phyloP scores from a whole-genome alignment of 2,329 filamentous ascomycete genomes.

The Cladosporium austrohemisphaericum region DNA sequence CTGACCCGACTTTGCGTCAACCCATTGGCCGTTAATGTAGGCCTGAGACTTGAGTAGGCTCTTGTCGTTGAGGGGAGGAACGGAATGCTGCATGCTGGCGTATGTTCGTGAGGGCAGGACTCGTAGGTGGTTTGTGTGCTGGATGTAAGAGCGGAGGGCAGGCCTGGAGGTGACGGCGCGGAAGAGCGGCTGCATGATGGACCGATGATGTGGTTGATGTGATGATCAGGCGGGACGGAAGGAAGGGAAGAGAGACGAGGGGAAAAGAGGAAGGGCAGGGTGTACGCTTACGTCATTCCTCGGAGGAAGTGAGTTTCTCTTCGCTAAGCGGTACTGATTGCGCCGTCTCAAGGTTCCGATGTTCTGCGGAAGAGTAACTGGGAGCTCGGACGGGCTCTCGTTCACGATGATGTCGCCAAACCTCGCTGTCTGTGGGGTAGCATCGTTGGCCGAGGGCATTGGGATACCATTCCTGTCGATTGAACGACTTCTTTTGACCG shows the following conservation, averaged over 20 bases:
- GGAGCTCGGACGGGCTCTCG: not conserved
- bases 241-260: not conserved
- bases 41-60: conserved; percentile 74
- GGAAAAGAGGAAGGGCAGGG: conserved; percentile 1
- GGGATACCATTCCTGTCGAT: not conserved
- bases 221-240: not conserved
- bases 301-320: not conserved
- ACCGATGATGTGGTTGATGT: conserved; percentile 8
- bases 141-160: conserved; percentile 23
- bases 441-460: conserved; percentile 5
- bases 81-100: conserved; percentile 41
- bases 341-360: conserved; percentile 2
- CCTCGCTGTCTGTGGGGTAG: conserved; percentile 13
- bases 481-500: not conserved
- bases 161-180: conserved; percentile 20
- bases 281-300: conserved; percentile 4
- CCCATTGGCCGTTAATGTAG: conserved; percentile 93
- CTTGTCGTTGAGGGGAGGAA: conserved; percentile 46
- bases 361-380: conserved; percentile 3
- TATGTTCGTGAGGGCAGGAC: conserved; percentile 32
- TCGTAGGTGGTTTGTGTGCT: conserved; percentile 20
- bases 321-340: conserved; percentile 3
- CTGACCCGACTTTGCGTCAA: conserved; percentile 77
- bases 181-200: conserved; percentile 25
- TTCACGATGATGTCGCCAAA: conserved; percentile 4